Evolutionary conservation across 805 yeast species (phyloP), one percentile per base, ranked within the genome.

Genomic region (Candida gorgasii): DNA sequence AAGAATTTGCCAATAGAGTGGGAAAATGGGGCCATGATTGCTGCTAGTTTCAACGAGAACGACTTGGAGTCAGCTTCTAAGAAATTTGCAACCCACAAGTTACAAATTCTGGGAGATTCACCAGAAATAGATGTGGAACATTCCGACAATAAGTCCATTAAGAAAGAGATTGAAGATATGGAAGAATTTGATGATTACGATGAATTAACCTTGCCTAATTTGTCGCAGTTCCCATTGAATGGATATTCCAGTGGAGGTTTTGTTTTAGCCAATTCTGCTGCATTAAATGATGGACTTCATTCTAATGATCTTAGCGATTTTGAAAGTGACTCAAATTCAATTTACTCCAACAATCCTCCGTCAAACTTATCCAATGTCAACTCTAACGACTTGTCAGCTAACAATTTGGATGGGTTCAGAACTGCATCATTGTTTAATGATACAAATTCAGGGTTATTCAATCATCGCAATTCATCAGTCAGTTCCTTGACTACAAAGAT

Each of bases 11-110:
- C 73, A 4, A 54, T 62, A 42, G 77, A 69, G 45, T 72, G 77
- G 77, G 76, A 72, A 40, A 58, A 58, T 28, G 75, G 73, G 4
- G 70, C 74, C 1, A 38, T 57, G 20, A 65, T 71, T 18, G 76
- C 76, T 23, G 73, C 75, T 4, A 62, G 58, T 36, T 52, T 61
- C 39, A 51, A 53, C 32, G 53, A 58, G 19, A 49, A 52, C 11
- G 64, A 61, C 23, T 46, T 64, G 12, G 51, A 50, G 6, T 40
- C 44, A 14, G 63, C 65, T 12, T 47, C 69, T 3, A 53, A 51
- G 36, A 53, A 59, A 31, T 72, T 70, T 54, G 67, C 69, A 5
- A 59, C 60, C 16, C 73, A 68, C 49, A 51, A 45, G 40, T 34
- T 20, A 12, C 26, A 34, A 34, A 22, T 34, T 8, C 37, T 22